Percentiles rank a stretch among this genome's conserved stretches.
phyloP scores from a whole-genome alignment of 2,329 filamentous ascomycete species.

The Endocalyx cinctus region DNA sequence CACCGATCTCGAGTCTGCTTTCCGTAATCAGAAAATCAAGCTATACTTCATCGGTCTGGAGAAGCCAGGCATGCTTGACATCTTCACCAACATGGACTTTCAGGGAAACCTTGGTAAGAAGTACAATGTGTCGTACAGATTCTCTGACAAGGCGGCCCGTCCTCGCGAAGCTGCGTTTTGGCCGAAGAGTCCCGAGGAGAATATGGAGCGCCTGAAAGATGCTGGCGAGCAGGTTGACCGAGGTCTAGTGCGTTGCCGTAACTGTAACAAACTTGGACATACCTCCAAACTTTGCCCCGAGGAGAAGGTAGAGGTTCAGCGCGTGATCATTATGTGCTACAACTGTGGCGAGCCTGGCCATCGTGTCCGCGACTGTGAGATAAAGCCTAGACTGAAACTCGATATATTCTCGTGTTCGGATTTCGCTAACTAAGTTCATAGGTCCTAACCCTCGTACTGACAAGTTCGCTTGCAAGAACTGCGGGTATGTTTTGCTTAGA shows the following conservation, averaged over 20 bases:
- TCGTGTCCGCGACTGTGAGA: constrained; percentile 64
- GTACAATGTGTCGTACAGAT: constrained; percentile 60
- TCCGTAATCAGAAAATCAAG: constrained; percentile 49
- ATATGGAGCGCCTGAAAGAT: constrained; percentile 58
- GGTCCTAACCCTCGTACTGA: constrained; percentile 58
- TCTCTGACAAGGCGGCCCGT: constrained; percentile 51
- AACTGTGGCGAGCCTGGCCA: constrained; percentile 63
- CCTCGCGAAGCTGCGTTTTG: constrained; percentile 56
- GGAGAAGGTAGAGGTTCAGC: constrained; percentile 47
- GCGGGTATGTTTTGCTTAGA: constrained; percentile 40
- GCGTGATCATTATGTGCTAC: constrained; percentile 52
- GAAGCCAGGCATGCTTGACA: constrained; percentile 46
- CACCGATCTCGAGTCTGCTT: constrained; percentile 53
- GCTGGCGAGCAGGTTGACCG: constrained; percentile 61
- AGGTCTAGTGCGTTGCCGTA: constrained; percentile 55
- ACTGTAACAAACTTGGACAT: constrained; percentile 64
- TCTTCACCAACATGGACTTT: constrained; percentile 67
- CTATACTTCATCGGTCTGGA: constrained; percentile 61
- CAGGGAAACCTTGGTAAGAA: constrained; percentile 64
- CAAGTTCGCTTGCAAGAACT: constrained; percentile 65
- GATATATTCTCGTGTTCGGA: no score
- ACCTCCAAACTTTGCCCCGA: constrained; percentile 54
- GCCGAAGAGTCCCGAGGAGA: constrained; percentile 55
- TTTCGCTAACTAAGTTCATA: no score
- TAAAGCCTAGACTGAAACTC: no score